These are phyloP conservation scores for Trichoderma sp. DNA, from an alignment of 2,329 filamentous ascomycete genomes.

Conservation along the genomic window DNA sequence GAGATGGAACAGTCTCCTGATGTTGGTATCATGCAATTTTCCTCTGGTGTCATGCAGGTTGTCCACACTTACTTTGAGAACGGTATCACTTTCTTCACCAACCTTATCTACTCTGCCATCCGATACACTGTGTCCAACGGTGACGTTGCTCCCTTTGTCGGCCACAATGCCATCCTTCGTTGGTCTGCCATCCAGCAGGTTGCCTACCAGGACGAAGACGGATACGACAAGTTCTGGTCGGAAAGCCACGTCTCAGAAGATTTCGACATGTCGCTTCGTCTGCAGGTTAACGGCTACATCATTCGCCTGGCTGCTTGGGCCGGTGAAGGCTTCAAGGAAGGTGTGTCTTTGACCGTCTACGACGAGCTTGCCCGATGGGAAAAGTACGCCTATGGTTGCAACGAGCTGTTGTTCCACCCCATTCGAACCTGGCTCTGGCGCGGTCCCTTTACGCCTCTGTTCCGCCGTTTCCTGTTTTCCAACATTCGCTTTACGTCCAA, in stretches of 20 bases:
- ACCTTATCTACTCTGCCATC: slow-evolving; percentile 76
- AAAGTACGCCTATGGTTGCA: slow-evolving; percentile 84
- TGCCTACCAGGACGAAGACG: slow-evolving; percentile 67
- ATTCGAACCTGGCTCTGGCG: slow-evolving; percentile 70
- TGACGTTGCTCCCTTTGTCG: slow-evolving; percentile 76
- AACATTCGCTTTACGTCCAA: slow-evolving; percentile 75
- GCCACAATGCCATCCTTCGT: slow-evolving; percentile 76
- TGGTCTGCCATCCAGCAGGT: slow-evolving; percentile 77
- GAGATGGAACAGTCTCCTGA: slow-evolving; percentile 81
- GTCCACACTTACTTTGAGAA: slow-evolving; percentile 72
- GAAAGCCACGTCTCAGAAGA: slow-evolving; percentile 79
- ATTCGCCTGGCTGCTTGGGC: slow-evolving; percentile 73
- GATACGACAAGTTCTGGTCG: slow-evolving; percentile 79
- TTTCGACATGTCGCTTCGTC: slow-evolving; percentile 78
- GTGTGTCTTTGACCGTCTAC: slow-evolving; percentile 81
- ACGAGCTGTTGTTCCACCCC: slow-evolving; percentile 79
- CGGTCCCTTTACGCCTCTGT: slow-evolving; percentile 78
- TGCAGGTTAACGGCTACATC: slow-evolving; percentile 71
- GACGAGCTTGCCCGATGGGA: slow-evolving; percentile 85
- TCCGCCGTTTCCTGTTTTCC: slow-evolving; percentile 71
- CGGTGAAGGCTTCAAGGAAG: slow-evolving; percentile 78
- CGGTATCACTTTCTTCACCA: slow-evolving; percentile 70
- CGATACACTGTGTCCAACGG: slow-evolving; percentile 76
- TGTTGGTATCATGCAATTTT: slow-evolving; percentile 77
- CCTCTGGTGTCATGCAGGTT: slow-evolving; percentile 77